Percentiles rank a stretch among this genome's conserved stretches.
Conservation (phyloP, 2,329 filamentous ascomycete genomes). For the Byssothecium circinans region DNA sequence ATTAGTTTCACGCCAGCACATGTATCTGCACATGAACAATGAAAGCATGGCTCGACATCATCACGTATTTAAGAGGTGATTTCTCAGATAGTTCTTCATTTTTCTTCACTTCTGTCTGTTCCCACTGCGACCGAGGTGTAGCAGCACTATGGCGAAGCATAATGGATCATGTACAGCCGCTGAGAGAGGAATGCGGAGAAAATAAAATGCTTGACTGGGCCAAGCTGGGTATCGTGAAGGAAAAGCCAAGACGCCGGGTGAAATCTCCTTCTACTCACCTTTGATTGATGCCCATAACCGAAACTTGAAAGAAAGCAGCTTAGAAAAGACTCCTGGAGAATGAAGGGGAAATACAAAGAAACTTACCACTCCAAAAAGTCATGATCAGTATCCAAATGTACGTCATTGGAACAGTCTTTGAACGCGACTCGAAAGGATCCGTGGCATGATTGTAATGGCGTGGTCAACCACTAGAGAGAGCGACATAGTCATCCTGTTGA, state of each 20-base stretch:
- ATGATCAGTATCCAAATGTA: not conserved
- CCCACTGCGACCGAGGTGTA: too few species aligned
- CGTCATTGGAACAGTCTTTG: not conserved
- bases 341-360: not conserved
- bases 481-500: constrained; percentile 36
- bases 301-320: not conserved
- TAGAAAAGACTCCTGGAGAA: not conserved
- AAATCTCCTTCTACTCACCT: too few species aligned
- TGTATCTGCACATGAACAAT: too few species aligned
- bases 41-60: too few species aligned
- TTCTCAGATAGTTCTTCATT: too few species aligned
- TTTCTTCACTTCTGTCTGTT: too few species aligned
- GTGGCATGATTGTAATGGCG: not conserved
- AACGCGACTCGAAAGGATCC: not conserved
- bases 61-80: too few species aligned
- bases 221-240: not conserved
- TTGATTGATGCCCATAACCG: too few species aligned
- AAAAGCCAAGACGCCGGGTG: not conserved
- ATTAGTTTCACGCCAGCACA: too few species aligned
- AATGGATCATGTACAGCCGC: not conserved
- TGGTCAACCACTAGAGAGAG: constrained; percentile 19
- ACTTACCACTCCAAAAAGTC: constrained; percentile 16
- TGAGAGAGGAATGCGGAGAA: not conserved
- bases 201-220: not conserved
- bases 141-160: too few species aligned